Base-by-base conservation (phyloP, 2,329 filamentous ascomycete genomes). In the Exserohilum turcica region DNA sequence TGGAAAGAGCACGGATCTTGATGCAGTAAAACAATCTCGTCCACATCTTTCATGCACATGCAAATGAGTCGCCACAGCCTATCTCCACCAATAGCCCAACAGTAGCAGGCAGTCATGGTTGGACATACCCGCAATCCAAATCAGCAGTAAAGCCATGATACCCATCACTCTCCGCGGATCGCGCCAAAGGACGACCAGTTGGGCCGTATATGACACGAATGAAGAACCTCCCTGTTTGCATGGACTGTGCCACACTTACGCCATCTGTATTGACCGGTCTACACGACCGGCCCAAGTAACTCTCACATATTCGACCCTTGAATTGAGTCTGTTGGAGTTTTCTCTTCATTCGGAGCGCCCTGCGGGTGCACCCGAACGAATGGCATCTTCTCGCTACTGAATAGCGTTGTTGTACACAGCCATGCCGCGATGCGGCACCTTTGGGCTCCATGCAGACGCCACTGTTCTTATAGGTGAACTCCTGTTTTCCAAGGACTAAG, bases 11-110 rank as follows among this genome's bases (percentile, higher is more conserved):
- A 28, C 48, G 61, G 6, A 62, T 64, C 19, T 32, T 63, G 18
- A 66, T 66, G 64, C 57, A 52, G 18, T 62, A 61, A 48, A 56
- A 51, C 24, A 56, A 59, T 24, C 49, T 64, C 6, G 48, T 48
- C 3, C 54, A 65, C 15, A 52, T 58, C 3, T 62, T 61, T 31
- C 40, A 45, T 16, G 39, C 47, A 24, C 42, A 57, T 37, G 44
- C 54, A 9, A 48, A 54, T 18, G 46, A 57, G 27, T 45, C 45
- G 21, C 54, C 50, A 16, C 32, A 47, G 18, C 16, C 43, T n/a
- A 12, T 12, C 8, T 38, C 43, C 36, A 31, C 32, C 12, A 18
- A 44, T 33, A 54, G 48, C 45, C 40, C 57, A 49, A 44, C 40
- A 35, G 16, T 51, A 31, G 27, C 27, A 19, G 15, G 38, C 18